A percentile compares a stretch with the other conserved stretches of the same genome.
These are phyloP conservation scores for Aspergillus pseudoviridinutans DNA, from an alignment of 2,329 filamentous ascomycete genomes.

Conservation along the genomic window DNA sequence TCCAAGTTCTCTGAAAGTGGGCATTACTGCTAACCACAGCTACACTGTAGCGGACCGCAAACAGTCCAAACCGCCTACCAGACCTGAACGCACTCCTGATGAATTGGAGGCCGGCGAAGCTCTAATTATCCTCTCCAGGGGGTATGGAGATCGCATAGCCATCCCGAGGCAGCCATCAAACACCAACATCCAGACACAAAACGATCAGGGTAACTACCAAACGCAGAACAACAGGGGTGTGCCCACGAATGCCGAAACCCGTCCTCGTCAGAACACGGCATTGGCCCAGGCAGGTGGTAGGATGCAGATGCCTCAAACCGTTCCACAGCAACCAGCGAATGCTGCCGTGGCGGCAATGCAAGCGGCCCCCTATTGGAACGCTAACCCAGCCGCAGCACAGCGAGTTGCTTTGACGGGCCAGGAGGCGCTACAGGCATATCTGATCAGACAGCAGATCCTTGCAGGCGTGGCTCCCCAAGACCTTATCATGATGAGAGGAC, in stretches of 20 bases:
- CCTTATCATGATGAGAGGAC: slow-evolving; percentile 17
- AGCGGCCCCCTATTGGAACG: not conserved
- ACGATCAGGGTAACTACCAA: not conserved
- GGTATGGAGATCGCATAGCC: not conserved
- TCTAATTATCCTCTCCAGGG: not conserved
- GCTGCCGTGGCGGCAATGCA: not conserved
- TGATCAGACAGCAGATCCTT: slow-evolving; percentile 27
- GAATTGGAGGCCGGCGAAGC: not conserved
- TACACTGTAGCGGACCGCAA: not conserved
- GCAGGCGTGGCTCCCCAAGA: slow-evolving; percentile 23
- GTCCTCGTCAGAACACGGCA: not conserved
- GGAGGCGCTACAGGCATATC: slow-evolving; percentile 19
- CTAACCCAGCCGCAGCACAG: not conserved
- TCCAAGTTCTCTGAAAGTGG: not conserved
- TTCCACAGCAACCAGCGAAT: not conserved
- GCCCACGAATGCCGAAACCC: not conserved
- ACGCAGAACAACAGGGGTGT: not conserved
- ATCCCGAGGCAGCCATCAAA: not conserved
- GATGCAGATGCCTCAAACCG: not conserved
- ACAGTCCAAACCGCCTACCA: not conserved
- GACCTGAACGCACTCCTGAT: not conserved
- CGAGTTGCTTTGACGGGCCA: not conserved
- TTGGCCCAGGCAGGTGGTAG: not conserved
- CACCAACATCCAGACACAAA: not conserved
- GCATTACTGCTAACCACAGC: not conserved